These are phyloP conservation scores for Neurospora cerealis DNA, from an alignment of 495 filamentous ascomycete species.

Conservation along the genomic window DNA sequence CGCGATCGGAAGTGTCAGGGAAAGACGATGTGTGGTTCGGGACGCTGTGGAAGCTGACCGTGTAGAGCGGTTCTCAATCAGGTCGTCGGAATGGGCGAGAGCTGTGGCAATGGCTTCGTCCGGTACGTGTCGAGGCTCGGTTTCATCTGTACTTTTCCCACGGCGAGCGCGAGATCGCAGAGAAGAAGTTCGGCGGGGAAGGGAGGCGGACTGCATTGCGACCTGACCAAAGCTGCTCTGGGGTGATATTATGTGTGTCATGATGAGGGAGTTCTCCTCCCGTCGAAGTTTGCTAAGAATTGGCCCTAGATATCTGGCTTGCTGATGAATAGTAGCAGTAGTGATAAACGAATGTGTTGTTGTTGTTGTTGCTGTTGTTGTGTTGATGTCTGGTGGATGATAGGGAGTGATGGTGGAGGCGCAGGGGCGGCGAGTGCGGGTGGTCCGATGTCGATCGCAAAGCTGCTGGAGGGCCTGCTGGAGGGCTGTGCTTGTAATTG, in stretches of 20 bases:
- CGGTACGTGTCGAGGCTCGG: slow-evolving; percentile 10
- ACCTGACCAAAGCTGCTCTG: slow-evolving; percentile 19
- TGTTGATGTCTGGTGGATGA: slow-evolving; percentile 14
- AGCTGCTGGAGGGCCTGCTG: neutral
- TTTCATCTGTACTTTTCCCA: slow-evolving; percentile 9
- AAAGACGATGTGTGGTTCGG: slow-evolving; percentile 62
- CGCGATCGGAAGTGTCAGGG: slow-evolving; percentile 67
- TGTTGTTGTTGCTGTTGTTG: neutral
- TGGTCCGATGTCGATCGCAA: slow-evolving; percentile 9
- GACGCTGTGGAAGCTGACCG: slow-evolving; percentile 46
- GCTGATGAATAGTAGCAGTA: neutral
- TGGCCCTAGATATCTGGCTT: neutral
- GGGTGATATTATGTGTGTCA: slow-evolving; percentile 20
- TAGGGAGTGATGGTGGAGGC: slow-evolving; percentile 13
- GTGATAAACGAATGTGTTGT: slow-evolving; percentile 10
- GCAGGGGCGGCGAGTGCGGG: slow-evolving; percentile 13
- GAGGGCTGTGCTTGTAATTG: neutral
- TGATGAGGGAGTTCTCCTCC: slow-evolving; percentile 3
- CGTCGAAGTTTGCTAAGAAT: neutral
- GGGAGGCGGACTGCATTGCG: slow-evolving; percentile 11
- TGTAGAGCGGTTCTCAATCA: slow-evolving; percentile 37
- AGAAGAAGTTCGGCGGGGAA: slow-evolving; percentile 8
- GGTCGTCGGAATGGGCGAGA: slow-evolving; percentile 11
- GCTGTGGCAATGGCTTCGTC: slow-evolving; percentile 16
- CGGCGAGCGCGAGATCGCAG: slow-evolving; percentile 1